Conservation (phyloP, 345 rosid genomes). For the Heritiera littoralis region DNA sequence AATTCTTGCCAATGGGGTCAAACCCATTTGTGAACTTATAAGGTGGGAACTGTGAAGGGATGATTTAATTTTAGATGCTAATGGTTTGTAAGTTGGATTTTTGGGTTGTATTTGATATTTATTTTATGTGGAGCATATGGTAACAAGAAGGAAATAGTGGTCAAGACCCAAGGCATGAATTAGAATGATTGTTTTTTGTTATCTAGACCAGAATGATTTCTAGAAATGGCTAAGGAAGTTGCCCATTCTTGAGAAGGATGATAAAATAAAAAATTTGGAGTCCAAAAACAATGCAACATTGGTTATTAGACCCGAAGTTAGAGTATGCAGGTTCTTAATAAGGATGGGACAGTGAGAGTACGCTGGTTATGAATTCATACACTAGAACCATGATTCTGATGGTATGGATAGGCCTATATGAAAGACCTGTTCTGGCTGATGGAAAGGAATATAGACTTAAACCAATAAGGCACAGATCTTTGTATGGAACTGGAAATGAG, state of each 20-base stretch:
- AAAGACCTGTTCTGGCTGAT: not conserved
- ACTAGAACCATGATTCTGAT: not conserved
- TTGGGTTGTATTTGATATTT: not conserved
- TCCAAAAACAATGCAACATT: not conserved
- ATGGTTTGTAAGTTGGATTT: not conserved
- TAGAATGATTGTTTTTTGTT: not conserved
- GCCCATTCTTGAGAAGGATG: not conserved
- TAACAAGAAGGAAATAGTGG: not conserved
- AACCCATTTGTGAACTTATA: not conserved
- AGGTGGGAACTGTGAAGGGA: constrained; percentile 15
- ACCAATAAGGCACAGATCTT: not conserved
- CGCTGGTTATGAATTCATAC: not conserved
- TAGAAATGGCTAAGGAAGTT: not conserved
- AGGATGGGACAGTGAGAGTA: not conserved
- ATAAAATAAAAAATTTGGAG: not conserved
- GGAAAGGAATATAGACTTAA: not conserved
- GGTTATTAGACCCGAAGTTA: not conserved
- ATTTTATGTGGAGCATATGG: not conserved
- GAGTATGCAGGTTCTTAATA: no score
- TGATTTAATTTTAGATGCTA: constrained; percentile 4
- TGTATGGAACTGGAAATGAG: not conserved
- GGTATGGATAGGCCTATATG: not conserved
- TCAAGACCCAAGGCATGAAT: not conserved
- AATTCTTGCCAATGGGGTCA: constrained; percentile 6
- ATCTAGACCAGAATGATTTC: not conserved